Evolutionary conservation across 768 basidiomycete genomes (phyloP).

Genomic region (Coprinopsis marcescibilis): DNA sequence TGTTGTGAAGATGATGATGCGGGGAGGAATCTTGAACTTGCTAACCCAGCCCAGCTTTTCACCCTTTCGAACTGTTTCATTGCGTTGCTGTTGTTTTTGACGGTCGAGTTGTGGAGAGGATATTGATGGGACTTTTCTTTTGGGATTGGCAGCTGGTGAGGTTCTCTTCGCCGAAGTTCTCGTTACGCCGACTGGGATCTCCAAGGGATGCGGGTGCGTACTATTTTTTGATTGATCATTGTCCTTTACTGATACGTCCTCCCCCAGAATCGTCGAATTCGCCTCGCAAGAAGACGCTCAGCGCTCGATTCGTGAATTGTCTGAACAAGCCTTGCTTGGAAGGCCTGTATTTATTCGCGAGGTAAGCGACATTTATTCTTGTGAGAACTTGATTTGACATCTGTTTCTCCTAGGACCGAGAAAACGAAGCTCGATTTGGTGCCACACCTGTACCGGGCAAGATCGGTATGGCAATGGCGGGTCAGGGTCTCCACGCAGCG

Average conservation of each 20-base stretch:
- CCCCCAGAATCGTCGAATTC: constrained; percentile 87
- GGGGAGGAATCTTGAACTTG: no score
- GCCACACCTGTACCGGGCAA: constrained; percentile 94
- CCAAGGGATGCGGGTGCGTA: constrained; percentile 98
- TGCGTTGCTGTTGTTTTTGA: constrained; percentile 32
- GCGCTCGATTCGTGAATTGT: constrained; percentile 83
- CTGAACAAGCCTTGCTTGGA: constrained; percentile 86
- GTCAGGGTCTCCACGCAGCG: constrained; percentile 73
- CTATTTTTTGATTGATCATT: constrained; percentile 10
- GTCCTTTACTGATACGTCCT: constrained; percentile 8
- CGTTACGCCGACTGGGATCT: constrained; percentile 91
- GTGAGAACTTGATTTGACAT: neutral
- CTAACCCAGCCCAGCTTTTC: no score
- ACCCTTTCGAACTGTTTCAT: constrained; percentile 28
- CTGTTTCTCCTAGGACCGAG: constrained; percentile 69
- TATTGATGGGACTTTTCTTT: constrained; percentile 91
- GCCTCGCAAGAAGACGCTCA: constrained; percentile 85
- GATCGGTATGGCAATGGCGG: constrained; percentile 94
- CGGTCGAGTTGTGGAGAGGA: constrained; percentile 70
- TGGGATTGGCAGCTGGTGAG: constrained; percentile 95
- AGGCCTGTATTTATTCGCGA: constrained; percentile 96
- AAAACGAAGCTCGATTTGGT: constrained; percentile 93
- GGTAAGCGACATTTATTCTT: constrained; percentile 36
- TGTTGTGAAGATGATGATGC: constrained; percentile 25
- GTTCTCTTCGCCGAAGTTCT: constrained; percentile 99